Conservation (phyloP, 202 grass and related monocot species). For the Carex sylvatica region DNA sequence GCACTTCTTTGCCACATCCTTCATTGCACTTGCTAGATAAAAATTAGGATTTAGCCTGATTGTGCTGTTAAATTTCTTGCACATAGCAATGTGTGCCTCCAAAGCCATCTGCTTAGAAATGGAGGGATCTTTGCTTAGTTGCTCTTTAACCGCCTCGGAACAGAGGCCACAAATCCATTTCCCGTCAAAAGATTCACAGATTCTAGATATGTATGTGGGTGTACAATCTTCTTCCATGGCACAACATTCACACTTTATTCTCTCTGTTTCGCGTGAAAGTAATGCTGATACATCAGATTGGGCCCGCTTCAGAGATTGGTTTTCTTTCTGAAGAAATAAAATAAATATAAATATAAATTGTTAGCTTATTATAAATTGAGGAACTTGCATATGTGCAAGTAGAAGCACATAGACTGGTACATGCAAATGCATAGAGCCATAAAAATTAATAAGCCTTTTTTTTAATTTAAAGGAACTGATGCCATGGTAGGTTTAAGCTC, state of each 20-base stretch:
- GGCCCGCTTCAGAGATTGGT: neutral
- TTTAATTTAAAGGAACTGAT: neutral
- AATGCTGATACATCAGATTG: constrained; percentile 19
- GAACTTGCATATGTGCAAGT: neutral
- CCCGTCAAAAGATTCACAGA: constrained; percentile 55
- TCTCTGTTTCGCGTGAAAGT: constrained; percentile 13
- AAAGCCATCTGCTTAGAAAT: constrained; percentile 48
- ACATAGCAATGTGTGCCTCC: constrained; percentile 50
- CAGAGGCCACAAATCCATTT: constrained; percentile 82
- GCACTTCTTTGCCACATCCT: constrained; percentile 77
- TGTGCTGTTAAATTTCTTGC: constrained; percentile 80
- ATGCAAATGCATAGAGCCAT: neutral
- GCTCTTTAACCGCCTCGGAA: constrained; percentile 63
- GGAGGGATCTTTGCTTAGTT: constrained; percentile 35
- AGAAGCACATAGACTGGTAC: neutral
- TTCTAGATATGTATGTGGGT: constrained; percentile 62
- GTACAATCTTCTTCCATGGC: constrained; percentile 76
- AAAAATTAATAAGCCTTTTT: neutral
- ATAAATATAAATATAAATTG: neutral
- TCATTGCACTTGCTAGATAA: constrained; percentile 85
- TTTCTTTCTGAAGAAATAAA: constrained; percentile 19
- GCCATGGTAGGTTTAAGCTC: neutral
- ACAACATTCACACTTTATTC: constrained; percentile 77
- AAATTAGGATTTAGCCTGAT: constrained; percentile 89
- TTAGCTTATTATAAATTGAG: neutral